Evolutionary conservation across 2,329 filamentous ascomycete genomes (phyloP), one percentile per base, ranked within the genome.

Genomic region (Fusarium sacchari): DNA sequence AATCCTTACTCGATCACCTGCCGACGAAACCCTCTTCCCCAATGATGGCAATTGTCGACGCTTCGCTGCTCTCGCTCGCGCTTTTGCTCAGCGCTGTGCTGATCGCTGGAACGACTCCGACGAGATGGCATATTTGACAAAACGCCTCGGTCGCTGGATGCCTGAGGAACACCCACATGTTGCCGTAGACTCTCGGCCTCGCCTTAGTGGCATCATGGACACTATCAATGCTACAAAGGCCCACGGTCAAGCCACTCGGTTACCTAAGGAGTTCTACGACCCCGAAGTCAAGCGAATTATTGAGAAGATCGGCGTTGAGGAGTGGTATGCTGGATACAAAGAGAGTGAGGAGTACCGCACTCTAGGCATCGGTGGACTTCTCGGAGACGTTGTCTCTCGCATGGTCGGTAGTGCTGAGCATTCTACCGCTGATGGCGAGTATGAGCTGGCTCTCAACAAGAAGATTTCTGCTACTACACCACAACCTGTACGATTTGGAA

Each of bases 161-260:
- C 94, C 94, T 0, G 87, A 90, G 13, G 87, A 87, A 40, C 87
- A 86, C 36, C 88, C 88, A 17, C 87, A 88, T 43, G 91, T 98
- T 14, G 93, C 93, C 32, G 94, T 98, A 14, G 95, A 98, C 81
- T 92, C 91, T 2, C 92, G 92, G 67, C 96, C 96, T 1, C 88
- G 95, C 49, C 86, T 98, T 18, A 95, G 91, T 11, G 96, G 96
- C 60, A 92, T 99, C 77, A 94, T 97, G 93, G 96, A 99, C 83
- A 96, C 94, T 0, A 89, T 98, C 79, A 98, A 98, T 80, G 90
- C 94, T 12, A 97, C 94, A 0, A 86, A 93, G 18, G 96, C 95
- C 6, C 96, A 98, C 80, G 81, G 81, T 26, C 89, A 93, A 0
- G 88, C 89, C 17, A 98, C 95, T 0, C 90, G 88, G 50, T 87